Evolutionary conservation across 768 basidiomycete species (phyloP).

Genomic region (Collybia sordida): DNA sequence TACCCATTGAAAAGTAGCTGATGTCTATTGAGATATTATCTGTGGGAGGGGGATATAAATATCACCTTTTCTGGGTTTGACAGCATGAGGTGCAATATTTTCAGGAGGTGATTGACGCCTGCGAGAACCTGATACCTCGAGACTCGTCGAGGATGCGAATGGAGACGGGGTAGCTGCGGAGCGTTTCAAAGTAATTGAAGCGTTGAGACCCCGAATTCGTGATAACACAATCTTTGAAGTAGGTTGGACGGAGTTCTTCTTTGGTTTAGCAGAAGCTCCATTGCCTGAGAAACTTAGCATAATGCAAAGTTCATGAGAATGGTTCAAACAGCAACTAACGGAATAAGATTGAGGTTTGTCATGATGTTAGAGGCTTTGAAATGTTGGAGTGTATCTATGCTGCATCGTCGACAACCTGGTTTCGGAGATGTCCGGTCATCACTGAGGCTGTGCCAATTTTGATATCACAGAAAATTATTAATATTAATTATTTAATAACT

Average conservation of each 20-base stretch:
- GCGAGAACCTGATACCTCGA: no score
- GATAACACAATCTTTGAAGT: conserved; percentile 3
- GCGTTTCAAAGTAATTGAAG: conserved; percentile 2
- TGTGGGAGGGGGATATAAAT: neutral
- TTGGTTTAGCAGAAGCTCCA: neutral
- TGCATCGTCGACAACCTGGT: no score
- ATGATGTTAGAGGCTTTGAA: no score
- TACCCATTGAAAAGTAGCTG: conserved; percentile 85
- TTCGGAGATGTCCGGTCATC: no score
- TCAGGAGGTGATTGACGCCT: no score
- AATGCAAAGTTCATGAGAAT: neutral
- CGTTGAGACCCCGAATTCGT: conserved; percentile 1
- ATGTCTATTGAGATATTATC: neutral
- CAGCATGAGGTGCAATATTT: no score
- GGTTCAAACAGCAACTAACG: neutral
- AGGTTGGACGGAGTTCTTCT: neutral
- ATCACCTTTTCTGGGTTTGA: conserved; percentile 13
- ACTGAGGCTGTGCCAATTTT: no score
- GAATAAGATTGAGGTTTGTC: neutral
- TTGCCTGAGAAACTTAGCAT: neutral
- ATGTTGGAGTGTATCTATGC: no score
- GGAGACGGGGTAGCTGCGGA: neutral
- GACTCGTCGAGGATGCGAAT: no score
- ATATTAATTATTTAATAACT: no score
- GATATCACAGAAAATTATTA: no score